Base-by-base conservation (phyloP, 2,329 filamentous ascomycete species). In the Phialophora verrucosa region DNA sequence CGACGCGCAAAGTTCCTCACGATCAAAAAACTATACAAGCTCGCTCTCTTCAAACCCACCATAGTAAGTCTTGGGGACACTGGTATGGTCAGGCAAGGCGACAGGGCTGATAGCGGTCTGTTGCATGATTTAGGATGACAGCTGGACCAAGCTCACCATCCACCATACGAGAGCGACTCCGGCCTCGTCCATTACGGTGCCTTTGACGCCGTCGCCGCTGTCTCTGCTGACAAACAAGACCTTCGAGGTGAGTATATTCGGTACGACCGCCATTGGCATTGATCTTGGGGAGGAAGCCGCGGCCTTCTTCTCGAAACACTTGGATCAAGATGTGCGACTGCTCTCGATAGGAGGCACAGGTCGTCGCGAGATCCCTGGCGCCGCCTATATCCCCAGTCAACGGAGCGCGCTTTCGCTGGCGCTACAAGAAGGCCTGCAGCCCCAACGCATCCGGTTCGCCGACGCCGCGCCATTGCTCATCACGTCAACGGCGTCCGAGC, bases 71-170 rank as follows among this genome's bases (percentile, higher is more conserved):
- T 59, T 38, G 25, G 17, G 42, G 23, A 38, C 23, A 14, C n/a
- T n/a, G 23, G 25, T 10, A 23, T n/a, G 42, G 4, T 17, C 42
- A 50, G 27, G 44, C 49, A 51, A 31, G 27, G 25, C 44, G 31
- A 17, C 25, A 4, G 44, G 23, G 57, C 42, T 59, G 25, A 59
- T 23, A n/a, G 38, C 14, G 38, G 44, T 11, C n/a, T 6, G 29
- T 47, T 29, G 25, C n/a, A 17, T 51, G 20, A 12, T 35, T 8
- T 49, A 61, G 59, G 70, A 71, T 44, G 70, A 70, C 42, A 69
- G 68, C 17, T 71, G 70, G 70, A 70, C 68, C 29, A 71, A 71
- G 38, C 58, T 71, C 61, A 70, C 70, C n/a, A 71, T 71, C 59
- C 61, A 31, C 50, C 67, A 70, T 49, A 67, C 64, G 2, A 67